phyloP scores from a whole-genome alignment of 1,284 basidiomycete species.

The Microbotryum intermedium region DNA sequence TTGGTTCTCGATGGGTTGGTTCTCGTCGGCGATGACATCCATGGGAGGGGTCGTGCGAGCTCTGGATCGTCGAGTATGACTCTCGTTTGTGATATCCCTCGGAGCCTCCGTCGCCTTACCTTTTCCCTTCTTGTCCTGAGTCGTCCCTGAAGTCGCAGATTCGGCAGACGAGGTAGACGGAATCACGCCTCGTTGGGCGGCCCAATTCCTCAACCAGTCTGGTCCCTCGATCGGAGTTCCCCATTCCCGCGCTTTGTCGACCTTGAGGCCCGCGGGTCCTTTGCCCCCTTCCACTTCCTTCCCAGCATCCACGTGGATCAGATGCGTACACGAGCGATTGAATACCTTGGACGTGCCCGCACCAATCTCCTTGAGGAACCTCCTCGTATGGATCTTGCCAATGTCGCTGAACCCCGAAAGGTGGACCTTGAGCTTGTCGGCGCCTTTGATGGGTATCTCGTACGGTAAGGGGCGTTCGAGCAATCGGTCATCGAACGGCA shows the following conservation, averaged over 20 bases:
- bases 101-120: not conserved
- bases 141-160: not conserved
- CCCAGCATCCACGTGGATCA: slow-evolving; percentile 39
- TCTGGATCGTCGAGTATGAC: not conserved
- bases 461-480: slow-evolving; percentile 19
- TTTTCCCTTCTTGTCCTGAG: not conserved
- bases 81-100: slow-evolving; percentile 12
- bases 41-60: not conserved
- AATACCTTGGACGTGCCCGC: slow-evolving; percentile 51
- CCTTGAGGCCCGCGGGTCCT: slow-evolving; percentile 61
- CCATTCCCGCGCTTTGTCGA: slow-evolving; percentile 64
- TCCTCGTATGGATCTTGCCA: slow-evolving; percentile 6
- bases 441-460: slow-evolving; percentile 8
- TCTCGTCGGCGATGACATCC: not conserved
- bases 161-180: not conserved
- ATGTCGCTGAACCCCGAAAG: slow-evolving; percentile 13
- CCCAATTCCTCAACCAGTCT: slow-evolving; percentile 47
- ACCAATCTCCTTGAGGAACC: slow-evolving; percentile 14
- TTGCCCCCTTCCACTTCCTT: slow-evolving; percentile 58
- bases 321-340: slow-evolving; percentile 45
- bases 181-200: not conserved
- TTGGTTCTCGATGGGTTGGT: not conserved
- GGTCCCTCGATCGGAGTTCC: slow-evolving; percentile 53
- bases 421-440: not conserved
- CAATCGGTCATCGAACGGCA: slow-evolving; percentile 1